phyloP scores from a whole-genome alignment of 1,139 yeast genomes.

The Diutina scorzettiae region DNA sequence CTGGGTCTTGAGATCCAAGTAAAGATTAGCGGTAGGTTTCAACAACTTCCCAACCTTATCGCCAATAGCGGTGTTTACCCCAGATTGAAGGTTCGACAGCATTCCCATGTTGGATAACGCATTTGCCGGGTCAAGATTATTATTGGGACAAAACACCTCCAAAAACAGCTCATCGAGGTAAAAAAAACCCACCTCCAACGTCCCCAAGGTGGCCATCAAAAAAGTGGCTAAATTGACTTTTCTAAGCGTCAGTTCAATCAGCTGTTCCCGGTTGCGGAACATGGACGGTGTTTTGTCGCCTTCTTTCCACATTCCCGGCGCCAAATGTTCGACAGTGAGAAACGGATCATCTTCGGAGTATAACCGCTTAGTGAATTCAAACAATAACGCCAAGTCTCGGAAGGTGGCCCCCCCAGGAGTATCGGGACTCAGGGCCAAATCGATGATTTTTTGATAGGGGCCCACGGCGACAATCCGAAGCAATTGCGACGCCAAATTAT shows the following conservation, averaged over 20 bases:
- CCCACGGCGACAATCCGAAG: constrained; percentile 56
- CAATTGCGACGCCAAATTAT: constrained; percentile 64
- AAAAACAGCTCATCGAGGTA: constrained; percentile 74
- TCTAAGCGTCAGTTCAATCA: constrained; percentile 58
- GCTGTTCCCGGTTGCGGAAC: constrained; percentile 48
- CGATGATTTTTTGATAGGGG: constrained; percentile 63
- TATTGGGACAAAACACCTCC: constrained; percentile 69
- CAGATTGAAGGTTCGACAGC: constrained; percentile 25
- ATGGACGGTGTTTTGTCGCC: constrained; percentile 48
- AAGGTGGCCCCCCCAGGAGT: constrained; percentile 66
- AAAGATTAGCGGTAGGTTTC: constrained; percentile 71
- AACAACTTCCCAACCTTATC: constrained; percentile 47
- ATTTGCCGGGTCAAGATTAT: constrained; percentile 30
- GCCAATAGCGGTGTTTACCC: constrained; percentile 26
- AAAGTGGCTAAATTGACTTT: constrained; percentile 84
- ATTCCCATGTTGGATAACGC: constrained; percentile 30
- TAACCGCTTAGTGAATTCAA: constrained; percentile 57
- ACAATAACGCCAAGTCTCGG: constrained; percentile 57
- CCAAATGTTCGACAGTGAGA: constrained; percentile 45
- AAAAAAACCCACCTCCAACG: constrained; percentile 78
- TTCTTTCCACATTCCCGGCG: constrained; percentile 57
- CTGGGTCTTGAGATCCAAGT: constrained; percentile 83
- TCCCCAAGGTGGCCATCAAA: constrained; percentile 71
- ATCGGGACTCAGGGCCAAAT: constrained; percentile 61
- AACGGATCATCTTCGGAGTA: constrained; percentile 62